Evolutionary conservation across 306 rosid genomes (phyloP).

Genomic region (Prosopis cineraria): DNA sequence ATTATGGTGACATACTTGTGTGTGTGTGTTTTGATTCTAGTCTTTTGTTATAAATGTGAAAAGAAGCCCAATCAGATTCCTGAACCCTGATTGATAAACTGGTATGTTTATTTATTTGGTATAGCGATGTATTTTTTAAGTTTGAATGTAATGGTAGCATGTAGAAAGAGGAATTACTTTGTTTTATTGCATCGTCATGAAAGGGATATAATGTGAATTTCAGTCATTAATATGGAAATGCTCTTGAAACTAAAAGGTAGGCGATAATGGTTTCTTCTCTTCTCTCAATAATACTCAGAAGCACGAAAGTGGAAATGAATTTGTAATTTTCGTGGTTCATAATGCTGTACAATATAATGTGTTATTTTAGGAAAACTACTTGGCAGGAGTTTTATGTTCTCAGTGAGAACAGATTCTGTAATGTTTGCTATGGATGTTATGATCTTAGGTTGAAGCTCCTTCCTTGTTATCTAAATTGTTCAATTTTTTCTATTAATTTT

Average conservation of each 20-base stretch:
- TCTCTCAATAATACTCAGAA: background rate
- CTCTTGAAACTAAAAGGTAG: background rate
- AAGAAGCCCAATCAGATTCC: background rate
- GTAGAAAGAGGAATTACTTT: too few relatives aligned
- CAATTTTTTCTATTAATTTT: background rate
- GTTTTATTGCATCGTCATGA: too few relatives aligned
- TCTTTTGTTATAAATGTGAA: slow-evolving; percentile 21
- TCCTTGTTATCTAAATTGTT: background rate
- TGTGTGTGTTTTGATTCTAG: background rate
- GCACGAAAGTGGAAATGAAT: background rate
- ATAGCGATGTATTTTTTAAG: background rate
- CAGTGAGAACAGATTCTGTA: background rate
- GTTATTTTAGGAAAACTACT: background rate
- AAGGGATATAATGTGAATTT: background rate
- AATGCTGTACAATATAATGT: background rate
- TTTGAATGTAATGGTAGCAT: background rate
- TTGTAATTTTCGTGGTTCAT: background rate
- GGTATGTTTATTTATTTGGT: slow-evolving; percentile 6
- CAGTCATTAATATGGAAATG: background rate
- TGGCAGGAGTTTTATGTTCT: background rate
- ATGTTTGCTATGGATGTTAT: background rate
- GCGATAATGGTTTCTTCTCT: background rate
- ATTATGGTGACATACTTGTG: slow-evolving; percentile 7
- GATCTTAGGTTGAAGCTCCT: background rate
- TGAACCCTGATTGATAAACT: slow-evolving; percentile 17